Evolutionary conservation across 257 asterid species (phyloP).

Genomic region (Knoxia roxburghii): DNA sequence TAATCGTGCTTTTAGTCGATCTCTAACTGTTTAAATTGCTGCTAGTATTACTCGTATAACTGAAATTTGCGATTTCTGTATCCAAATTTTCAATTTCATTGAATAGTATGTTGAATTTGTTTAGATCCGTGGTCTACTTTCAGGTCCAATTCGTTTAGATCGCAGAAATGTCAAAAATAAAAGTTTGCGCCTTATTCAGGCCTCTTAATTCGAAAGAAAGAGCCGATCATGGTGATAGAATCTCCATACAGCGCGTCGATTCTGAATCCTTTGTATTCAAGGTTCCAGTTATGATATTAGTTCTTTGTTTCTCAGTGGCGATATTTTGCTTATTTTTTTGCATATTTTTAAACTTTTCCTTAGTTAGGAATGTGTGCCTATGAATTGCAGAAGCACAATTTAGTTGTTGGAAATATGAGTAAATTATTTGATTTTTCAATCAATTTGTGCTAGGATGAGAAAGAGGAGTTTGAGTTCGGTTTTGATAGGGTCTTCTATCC

Average conservation of each 20-base stretch:
- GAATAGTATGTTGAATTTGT: too few species aligned
- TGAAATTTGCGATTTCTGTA: background rate
- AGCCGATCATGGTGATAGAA: slow-evolving; percentile 51
- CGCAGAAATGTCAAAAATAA: slow-evolving; percentile 46
- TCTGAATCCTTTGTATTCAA: slow-evolving; percentile 59
- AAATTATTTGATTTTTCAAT: slow-evolving; percentile 5
- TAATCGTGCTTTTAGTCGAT: too few species aligned
- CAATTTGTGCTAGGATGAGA: slow-evolving; percentile 51
- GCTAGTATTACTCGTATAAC: background rate
- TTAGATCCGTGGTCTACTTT: background rate
- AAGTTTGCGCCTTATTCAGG: slow-evolving; percentile 74
- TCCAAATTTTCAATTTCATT: background rate
- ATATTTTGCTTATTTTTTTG: background rate
- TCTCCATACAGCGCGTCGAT: slow-evolving; percentile 48
- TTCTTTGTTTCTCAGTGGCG: background rate
- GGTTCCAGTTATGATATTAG: slow-evolving; percentile 30
- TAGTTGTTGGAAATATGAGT: background rate
- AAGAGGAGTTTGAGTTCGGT: slow-evolving; percentile 57
- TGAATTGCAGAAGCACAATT: background rate
- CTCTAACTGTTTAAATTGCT: background rate
- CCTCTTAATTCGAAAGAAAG: slow-evolving; percentile 67
- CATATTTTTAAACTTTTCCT: too few species aligned
- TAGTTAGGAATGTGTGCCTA: background rate
- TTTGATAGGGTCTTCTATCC: slow-evolving; percentile 75
- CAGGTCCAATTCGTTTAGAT: background rate